Percentiles rank a stretch among this genome's conserved stretches.
Conservation (phyloP, 495 filamentous ascomycete species). For the Aspergillus nidulans region DNA sequence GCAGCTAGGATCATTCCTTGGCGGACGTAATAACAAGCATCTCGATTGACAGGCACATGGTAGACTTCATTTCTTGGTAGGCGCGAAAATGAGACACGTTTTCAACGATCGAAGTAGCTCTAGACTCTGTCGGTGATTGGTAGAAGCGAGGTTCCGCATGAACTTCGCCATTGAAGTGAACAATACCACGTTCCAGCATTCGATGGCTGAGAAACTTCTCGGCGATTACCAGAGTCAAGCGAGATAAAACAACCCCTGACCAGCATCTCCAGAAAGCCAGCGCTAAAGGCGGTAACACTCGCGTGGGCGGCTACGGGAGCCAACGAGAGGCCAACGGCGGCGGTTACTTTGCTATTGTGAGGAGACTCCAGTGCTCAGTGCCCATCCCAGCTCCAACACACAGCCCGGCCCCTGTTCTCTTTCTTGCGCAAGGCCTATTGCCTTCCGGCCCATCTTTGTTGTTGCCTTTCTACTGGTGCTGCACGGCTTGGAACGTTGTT, state of each 20-base stretch:
- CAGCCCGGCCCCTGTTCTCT: conserved; percentile 11
- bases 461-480: conserved; percentile 14
- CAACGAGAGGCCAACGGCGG: conserved; percentile 16
- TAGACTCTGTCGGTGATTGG: neutral
- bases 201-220: neutral
- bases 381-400: conserved; percentile 5
- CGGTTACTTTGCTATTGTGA: conserved; percentile 19
- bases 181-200: conserved; percentile 2
- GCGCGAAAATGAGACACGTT: conserved; percentile 13
- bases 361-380: conserved; percentile 8
- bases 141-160: neutral
- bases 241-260: conserved; percentile 2
- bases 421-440: neutral
- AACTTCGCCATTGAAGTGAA: neutral
- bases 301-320: conserved; percentile 18
- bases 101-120: neutral
- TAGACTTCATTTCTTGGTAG: neutral
- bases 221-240: neutral
- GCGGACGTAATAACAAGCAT: neutral
- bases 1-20: neutral
- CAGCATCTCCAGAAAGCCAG: neutral
- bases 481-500: conserved; percentile 23
- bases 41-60: neutral
- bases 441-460: conserved; percentile 3
- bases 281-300: conserved; percentile 22